phyloP scores from a whole-genome alignment of 2,329 filamentous ascomycete genomes.

The Didymella sp. region DNA sequence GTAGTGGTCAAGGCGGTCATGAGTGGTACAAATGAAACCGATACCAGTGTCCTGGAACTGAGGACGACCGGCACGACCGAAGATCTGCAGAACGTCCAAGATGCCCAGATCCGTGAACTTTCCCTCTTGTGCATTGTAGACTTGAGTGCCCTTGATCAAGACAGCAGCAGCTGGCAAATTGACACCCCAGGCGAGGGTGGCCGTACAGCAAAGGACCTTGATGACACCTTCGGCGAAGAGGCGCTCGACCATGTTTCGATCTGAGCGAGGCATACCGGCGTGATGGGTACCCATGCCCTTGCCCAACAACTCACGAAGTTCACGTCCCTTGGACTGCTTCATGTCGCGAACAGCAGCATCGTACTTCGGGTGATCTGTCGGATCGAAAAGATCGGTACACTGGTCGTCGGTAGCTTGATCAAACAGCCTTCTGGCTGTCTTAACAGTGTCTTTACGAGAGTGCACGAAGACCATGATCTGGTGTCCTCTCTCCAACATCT shows the following conservation, averaged over 20 bases:
- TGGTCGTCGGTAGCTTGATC: conserved; percentile 85
- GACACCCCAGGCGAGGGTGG: conserved; percentile 97
- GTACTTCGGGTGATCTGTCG: conserved; percentile 77
- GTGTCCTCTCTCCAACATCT: conserved; percentile 91
- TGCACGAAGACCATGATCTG: conserved; percentile 99
- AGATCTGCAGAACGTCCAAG: conserved; percentile 95
- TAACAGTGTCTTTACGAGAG: conserved; percentile 90
- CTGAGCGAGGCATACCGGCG: conserved; percentile 92
- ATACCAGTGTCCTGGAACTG: conserved; percentile 98
- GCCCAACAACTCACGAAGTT: conserved; percentile 85
- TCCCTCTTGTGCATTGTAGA: conserved; percentile 95
- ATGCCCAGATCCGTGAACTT: conserved; percentile 97
- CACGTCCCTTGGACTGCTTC: conserved; percentile 82
- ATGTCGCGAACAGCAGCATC: conserved; percentile 82
- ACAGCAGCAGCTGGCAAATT: conserved; percentile 97
- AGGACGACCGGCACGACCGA: conserved; percentile 95
- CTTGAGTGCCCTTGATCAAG: conserved; percentile 95
- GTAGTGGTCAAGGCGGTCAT: conserved; percentile 93
- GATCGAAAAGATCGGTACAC: conserved; percentile 83
- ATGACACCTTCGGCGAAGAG: conserved; percentile 91
- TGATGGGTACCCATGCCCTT: conserved; percentile 96
- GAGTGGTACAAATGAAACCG: conserved; percentile 95
- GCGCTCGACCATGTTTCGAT: conserved; percentile 93
- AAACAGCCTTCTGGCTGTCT: conserved; percentile 83
- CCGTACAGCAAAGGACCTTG: conserved; percentile 97